A percentile compares a stretch with the other conserved stretches of the same genome.
phyloP scores from a whole-genome alignment of 2,329 filamentous ascomycete species.

The Dactylellina leptospora region DNA sequence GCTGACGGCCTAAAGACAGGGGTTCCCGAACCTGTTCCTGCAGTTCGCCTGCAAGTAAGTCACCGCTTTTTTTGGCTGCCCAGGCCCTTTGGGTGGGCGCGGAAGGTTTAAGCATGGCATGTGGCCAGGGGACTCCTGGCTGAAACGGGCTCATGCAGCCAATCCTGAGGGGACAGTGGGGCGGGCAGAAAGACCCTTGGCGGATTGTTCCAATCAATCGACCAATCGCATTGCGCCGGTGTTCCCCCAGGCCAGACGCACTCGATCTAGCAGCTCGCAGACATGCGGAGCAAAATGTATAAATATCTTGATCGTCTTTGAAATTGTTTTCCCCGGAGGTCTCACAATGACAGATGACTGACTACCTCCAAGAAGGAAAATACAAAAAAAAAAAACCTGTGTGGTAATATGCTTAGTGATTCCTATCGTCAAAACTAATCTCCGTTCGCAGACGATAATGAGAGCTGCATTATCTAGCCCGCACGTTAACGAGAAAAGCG shows the following conservation, averaged over 20 bases:
- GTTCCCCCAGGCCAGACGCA: slow-evolving; percentile 41
- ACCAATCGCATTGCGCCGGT: slow-evolving; percentile 46
- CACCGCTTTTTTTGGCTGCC: slow-evolving; percentile 39
- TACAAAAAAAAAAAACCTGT: too few relatives aligned
- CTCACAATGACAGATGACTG: slow-evolving; percentile 16
- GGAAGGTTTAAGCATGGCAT: slow-evolving; percentile 52
- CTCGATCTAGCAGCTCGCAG: slow-evolving; percentile 14
- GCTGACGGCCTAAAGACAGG: slow-evolving; percentile 49
- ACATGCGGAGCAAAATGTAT: slow-evolving; percentile 10
- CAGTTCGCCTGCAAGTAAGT: slow-evolving; percentile 51
- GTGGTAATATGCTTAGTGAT: not conserved
- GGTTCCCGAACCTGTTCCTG: slow-evolving; percentile 51
- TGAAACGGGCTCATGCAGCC: slow-evolving; percentile 53
- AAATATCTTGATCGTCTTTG: slow-evolving; percentile 24
- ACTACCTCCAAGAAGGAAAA: too few relatives aligned
- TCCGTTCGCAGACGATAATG: slow-evolving; percentile 21
- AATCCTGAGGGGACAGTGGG: slow-evolving; percentile 48
- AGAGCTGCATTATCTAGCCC: not conserved
- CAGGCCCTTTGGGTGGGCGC: slow-evolving; percentile 26
- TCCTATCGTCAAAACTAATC: slow-evolving; percentile 14
- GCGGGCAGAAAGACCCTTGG: slow-evolving; percentile 43
- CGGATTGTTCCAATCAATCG: slow-evolving; percentile 8
- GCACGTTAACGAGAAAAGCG: not conserved
- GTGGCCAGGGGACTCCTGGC: slow-evolving; percentile 41
- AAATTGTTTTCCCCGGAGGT: slow-evolving; percentile 6